Percentiles rank a stretch among this genome's conserved stretches.
phyloP scores from a whole-genome alignment of 768 basidiomycete species.

The Paxillus involutus region DNA sequence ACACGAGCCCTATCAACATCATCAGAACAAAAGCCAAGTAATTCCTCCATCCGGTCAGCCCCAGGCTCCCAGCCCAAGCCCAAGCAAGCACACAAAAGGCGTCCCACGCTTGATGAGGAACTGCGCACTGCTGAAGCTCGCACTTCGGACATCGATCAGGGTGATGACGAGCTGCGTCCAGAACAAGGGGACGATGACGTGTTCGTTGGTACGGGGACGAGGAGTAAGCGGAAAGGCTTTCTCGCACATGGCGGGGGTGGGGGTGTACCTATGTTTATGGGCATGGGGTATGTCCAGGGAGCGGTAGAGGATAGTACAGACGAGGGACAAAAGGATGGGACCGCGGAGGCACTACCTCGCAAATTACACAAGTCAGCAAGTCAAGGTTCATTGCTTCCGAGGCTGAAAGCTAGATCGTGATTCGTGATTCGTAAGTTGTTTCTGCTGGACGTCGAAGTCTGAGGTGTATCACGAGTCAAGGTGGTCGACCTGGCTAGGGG shows the following conservation, averaged over 20 bases:
- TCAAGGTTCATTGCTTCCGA: constrained; percentile 26
- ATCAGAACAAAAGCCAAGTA: constrained; percentile 2
- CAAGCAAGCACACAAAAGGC: constrained; percentile 29
- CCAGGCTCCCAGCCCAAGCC: constrained; percentile 16
- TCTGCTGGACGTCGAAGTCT: not conserved
- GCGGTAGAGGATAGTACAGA: constrained; percentile 33
- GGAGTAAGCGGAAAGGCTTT: constrained; percentile 57
- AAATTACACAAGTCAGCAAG: constrained; percentile 7
- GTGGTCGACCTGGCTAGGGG: too few relatives aligned
- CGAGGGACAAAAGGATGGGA: not conserved
- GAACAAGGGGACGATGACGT: constrained; percentile 44
- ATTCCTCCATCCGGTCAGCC: constrained; percentile 1
- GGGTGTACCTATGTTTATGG: constrained; percentile 70
- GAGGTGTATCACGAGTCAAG: too few relatives aligned
- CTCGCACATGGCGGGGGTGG: constrained; percentile 75
- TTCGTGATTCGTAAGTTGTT: constrained; percentile 7
- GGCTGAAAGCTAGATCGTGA: constrained; percentile 20
- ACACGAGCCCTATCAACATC: constrained; percentile 3
- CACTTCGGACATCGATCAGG: constrained; percentile 29
- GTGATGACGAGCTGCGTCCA: constrained; percentile 36
- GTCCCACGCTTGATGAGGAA: constrained; percentile 69
- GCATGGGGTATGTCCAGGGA: constrained; percentile 64
- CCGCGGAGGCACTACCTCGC: not conserved
- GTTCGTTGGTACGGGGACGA: constrained; percentile 54
- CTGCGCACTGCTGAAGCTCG: constrained; percentile 46